Base-by-base conservation (phyloP, 2,329 filamentous ascomycete species). In the Elsinoe necatrix region DNA sequence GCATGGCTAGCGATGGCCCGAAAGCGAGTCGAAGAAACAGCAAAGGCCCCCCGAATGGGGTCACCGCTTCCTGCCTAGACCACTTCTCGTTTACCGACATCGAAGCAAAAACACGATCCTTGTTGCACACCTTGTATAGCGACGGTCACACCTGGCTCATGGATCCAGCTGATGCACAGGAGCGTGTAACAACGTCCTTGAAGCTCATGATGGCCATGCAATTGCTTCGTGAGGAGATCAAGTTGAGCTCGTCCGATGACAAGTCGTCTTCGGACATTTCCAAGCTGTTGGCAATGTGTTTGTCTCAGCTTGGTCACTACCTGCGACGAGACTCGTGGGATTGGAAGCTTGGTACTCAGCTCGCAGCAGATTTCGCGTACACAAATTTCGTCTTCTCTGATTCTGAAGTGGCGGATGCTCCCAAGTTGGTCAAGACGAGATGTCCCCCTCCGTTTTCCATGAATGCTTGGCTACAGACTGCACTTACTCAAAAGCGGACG, bases 221-320 rank as follows among this genome's bases (percentile, higher is more conserved):
- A 71, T 76, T 97, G 2, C 75, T 95, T n/a, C 79, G 87, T 0
- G 92, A 98, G 68, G 93, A 98, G 68, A 79, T 87, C 60, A 97
- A 95, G 67, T 79, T 98, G 1, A 47, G 14, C 14, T 7, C 21
- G 2, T 23, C 18, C 7, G 18, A 35, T 14, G 54, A 37, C 11
- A 12, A n/a, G 12, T 27, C 18, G n/a, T 11, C 14, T n/a, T 4
- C 16, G 11, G 16, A 16, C 11, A 21, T 37, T 5, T 29, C 18
- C 6, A 3, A 35, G 37, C 5, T 47, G 41, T 71, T 97, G 20
- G 81, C 82, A n/a, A 83, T 87, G 14, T 70, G 96, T 1, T 73
- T 97, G 42, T 84, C 85, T 45, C 92, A 96, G 67, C 77, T 98
- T 57, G 82, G 86, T 1, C 76, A 79, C 55, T 97, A 92, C 91